Evolutionary conservation across 768 basidiomycete genomes (phyloP).

Genomic region (Podaxis sp.): DNA sequence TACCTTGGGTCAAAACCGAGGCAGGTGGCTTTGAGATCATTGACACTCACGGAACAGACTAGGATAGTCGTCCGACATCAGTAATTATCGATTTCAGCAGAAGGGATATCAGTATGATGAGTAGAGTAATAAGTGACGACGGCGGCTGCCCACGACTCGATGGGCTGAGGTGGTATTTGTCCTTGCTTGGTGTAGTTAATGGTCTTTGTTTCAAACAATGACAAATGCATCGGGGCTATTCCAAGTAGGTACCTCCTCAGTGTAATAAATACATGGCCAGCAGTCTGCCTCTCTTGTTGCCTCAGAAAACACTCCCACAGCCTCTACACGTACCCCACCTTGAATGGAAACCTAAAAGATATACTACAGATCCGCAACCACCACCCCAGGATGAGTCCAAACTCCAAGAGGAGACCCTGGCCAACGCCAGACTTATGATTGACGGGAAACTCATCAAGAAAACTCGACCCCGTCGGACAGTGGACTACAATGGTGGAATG

Average conservation of each 20-base stretch:
- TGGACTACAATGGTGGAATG: conserved; percentile 90
- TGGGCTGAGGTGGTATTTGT: not conserved
- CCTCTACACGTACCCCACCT: conserved; percentile 36
- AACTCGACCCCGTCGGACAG: conserved; percentile 88
- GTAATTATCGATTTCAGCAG: not conserved
- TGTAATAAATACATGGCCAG: conserved; percentile 18
- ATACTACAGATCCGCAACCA: conserved; percentile 74
- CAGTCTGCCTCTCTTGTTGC: conserved; percentile 55
- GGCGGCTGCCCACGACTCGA: not conserved
- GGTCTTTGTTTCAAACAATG: not conserved
- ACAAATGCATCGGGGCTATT: not conserved
- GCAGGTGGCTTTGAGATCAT: not conserved
- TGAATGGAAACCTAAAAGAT: conserved; percentile 76
- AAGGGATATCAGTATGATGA: not conserved
- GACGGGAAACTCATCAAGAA: conserved; percentile 88
- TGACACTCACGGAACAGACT: conserved; percentile 73
- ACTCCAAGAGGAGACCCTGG: conserved; percentile 76
- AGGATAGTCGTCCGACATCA: conserved; percentile 79
- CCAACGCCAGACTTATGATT: conserved; percentile 64
- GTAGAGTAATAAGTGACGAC: not conserved
- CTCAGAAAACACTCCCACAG: conserved; percentile 37
- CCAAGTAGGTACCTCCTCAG: too few species aligned
- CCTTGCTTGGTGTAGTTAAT: not conserved
- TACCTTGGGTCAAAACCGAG: conserved; percentile 11
- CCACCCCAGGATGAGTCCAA: conserved; percentile 75